phyloP scores from a whole-genome alignment of 2,329 filamentous ascomycete genomes.

The Fusarium keratoplasticum region DNA sequence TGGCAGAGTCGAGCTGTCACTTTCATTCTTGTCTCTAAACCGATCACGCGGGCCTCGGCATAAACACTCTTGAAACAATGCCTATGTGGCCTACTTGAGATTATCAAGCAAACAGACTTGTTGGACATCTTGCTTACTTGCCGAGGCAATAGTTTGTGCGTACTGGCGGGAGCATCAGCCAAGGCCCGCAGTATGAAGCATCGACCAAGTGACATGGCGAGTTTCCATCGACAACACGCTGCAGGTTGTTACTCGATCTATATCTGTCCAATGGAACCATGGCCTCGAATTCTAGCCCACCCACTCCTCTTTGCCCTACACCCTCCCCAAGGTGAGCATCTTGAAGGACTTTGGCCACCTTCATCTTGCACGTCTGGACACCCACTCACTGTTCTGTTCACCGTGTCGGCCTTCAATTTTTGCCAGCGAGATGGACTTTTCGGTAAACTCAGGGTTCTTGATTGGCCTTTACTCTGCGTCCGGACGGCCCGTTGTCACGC shows the following conservation, averaged over 20 bases:
- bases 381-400: constrained; percentile 17
- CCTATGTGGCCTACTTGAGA: not conserved
- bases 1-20: not conserved
- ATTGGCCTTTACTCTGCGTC: constrained; percentile 39
- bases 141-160: not conserved
- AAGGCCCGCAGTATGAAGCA: constrained; percentile 15
- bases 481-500: constrained; percentile 18
- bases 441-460: constrained; percentile 42
- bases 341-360: constrained; percentile 11
- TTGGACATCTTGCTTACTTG: not conserved
- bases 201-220: constrained; percentile 20
- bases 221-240: constrained; percentile 32
- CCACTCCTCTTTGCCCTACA: constrained; percentile 33
- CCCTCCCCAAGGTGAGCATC: constrained; percentile 21
- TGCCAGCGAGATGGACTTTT: constrained; percentile 25
- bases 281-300: constrained; percentile 1
- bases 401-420: constrained; percentile 1
- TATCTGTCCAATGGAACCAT: constrained; percentile 27
- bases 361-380: constrained; percentile 18
- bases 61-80: not conserved
- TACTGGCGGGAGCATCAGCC: not conserved
- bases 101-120: constrained; percentile 15
- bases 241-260: constrained; percentile 29
- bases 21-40: not conserved
- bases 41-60: not conserved